Base-by-base conservation (phyloP, 306 rosid genomes). In the Quercus glauca region DNA sequence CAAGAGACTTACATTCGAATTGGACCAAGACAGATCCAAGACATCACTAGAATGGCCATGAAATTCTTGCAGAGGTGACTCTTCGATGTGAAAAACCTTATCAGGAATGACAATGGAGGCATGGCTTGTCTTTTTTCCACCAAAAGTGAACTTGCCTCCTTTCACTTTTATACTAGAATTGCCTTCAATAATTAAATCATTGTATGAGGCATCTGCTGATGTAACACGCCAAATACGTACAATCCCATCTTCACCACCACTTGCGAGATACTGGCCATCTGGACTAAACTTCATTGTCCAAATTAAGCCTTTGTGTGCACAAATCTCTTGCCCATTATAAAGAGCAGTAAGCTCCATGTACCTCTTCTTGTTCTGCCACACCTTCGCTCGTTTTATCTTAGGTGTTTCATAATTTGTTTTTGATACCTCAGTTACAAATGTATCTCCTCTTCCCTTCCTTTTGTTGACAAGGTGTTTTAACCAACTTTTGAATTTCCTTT, bases 171-270 rank as follows among this genome's bases (percentile, higher is more conserved):
- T 64, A 31, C 68, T 76, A 1, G 78, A 80, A 76, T 63, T 73
- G 68, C 81, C 90, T 29, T 75, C 73, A 71, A 76, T 79, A 23
- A 69, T 35, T 53, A 83, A 84, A 74, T 79, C 84, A 20, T 83
- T 78, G 67, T 79, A 60, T 0, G 94, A 89, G 12, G 80, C 81
- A 52, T 86, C 89, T 26, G 73, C 43, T 14, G 81, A 80, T 15
- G 71, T 41, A 3, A 93, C 93, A 53, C 77, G 85, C 98, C 98
- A 93, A 57, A 95, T 64, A 19, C 96, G 87, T 0, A 93, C 89
- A 45, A 91, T 87, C 21, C 99, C 97, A 73, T 95, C 99, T 88
- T 95, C 98, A 18, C 99, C 99, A 43, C 99, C 98, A 31, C 91
- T 92, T 4, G 98, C 99, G 13, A 95, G 84, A 84, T 85, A 93